Conservation (phyloP, 495 filamentous ascomycete species). For the Bacidia gigantensis region DNA sequence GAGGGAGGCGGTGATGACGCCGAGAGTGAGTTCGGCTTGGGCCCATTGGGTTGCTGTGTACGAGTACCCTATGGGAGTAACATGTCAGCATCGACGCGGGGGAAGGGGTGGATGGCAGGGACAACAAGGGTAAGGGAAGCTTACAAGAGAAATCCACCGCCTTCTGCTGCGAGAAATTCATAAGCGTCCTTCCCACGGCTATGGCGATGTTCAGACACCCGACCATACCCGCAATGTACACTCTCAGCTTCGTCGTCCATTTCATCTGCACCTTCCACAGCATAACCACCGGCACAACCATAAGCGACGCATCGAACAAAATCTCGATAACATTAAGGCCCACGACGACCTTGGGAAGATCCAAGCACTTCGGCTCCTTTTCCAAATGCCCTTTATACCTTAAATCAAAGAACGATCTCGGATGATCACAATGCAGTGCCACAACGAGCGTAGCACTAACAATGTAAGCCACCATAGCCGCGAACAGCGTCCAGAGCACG, state of each 20-base stretch:
- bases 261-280: constrained; percentile 15
- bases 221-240: constrained; percentile 11
- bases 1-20: constrained; percentile 14
- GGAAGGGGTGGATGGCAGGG: background rate
- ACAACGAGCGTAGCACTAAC: constrained; percentile 1
- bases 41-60: background rate
- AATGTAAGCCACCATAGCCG: constrained; percentile 2
- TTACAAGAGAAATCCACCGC: background rate
- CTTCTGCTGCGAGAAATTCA: background rate
- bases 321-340: constrained; percentile 9
- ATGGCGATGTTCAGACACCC: background rate
- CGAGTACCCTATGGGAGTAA: background rate
- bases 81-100: background rate
- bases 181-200: background rate
- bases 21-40: constrained; percentile 11
- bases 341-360: background rate
- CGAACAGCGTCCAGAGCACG: constrained; percentile 9
- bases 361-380: constrained; percentile 4
- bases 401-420: background rate
- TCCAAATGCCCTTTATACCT: background rate
- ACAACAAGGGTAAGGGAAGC: background rate
- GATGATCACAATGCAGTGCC: constrained; percentile 7
- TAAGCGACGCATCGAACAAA: constrained; percentile 10
- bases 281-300: constrained; percentile 13
- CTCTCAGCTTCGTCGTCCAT: constrained; percentile 6